Conservation (phyloP, 2,329 filamentous ascomycete genomes). For the Microsporum ferrugineum region DNA sequence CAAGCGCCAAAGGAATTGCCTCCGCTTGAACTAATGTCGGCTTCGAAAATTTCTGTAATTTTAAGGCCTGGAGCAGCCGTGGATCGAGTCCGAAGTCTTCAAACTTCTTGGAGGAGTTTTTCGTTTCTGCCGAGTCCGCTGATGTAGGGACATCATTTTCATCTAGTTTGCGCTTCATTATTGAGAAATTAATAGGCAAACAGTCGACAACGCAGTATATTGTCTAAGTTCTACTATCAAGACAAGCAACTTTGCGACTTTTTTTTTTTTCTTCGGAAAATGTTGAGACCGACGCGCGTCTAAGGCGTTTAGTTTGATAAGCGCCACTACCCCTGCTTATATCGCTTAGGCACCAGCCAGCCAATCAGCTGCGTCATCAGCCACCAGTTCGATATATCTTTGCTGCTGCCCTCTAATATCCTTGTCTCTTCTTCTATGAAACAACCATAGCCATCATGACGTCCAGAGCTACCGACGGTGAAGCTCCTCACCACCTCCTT, state of each 20-base stretch:
- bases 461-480: too few relatives aligned
- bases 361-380: too few relatives aligned
- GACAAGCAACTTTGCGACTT: background rate
- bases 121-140: conserved; percentile 20
- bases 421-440: too few relatives aligned
- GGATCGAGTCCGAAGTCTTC: conserved; percentile 68
- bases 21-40: conserved; percentile 83
- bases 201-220: background rate
- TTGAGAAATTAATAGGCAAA: conserved; percentile 5
- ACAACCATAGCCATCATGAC: too few relatives aligned
- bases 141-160: conserved; percentile 36
- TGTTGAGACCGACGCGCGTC: too few relatives aligned
- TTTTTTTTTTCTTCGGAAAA: background rate
- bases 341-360: too few relatives aligned
- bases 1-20: conserved; percentile 76
- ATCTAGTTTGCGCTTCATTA: conserved; percentile 42
- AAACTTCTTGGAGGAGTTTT: conserved; percentile 47
- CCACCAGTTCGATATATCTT: too few relatives aligned
- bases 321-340: too few relatives aligned
- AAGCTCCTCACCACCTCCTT: too few relatives aligned
- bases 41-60: conserved; percentile 68
- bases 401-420: too few relatives aligned
- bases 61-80: conserved; percentile 73
- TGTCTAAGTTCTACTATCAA: background rate
- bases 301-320: too few relatives aligned